Base-by-base conservation (phyloP, 768 basidiomycete species). In the Boletales sp. region DNA sequence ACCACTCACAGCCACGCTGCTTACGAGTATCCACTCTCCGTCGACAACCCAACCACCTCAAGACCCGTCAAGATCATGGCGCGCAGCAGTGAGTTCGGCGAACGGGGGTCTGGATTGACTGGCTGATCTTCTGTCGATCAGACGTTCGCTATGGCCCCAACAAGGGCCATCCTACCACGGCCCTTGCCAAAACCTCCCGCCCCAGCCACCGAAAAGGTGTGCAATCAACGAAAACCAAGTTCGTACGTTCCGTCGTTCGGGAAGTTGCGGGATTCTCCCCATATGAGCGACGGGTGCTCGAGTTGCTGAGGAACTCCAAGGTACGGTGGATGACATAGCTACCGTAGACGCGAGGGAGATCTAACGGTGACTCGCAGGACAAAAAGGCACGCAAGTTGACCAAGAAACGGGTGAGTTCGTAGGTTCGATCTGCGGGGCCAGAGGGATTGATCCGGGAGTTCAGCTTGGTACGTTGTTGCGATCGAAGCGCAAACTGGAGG, bases 341-440 rank as follows among this genome's bases (percentile, higher is more conserved):
- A 21, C 18, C 15, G 5, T 9, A n/a, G n/a, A n/a, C n/a, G 15
- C 9, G 4, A 12, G n/a, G 48, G 2, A n/a, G 19, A 51, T 28
- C 30, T 55, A 18, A 49, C 34, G 8, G 12, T 39, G 31, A 17
- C 44, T 42, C 50, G 40, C 64, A 93, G 93, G 95, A 99, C 73
- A 99, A 99, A 85, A 97, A 95, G 76, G 95, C 95, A 53, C 82
- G 93, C 72, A 98, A 98, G 79, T 78, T 98, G 80, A 94, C 94
- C 62, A 99, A 99, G 86, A 97, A 95, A 80, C 86, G 94, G 80
- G 95, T 96, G 66, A 61, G 86, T 83, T 17, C 50, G 95, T 96
- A 66, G 61, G 86, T 83, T n/a, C 50, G 18, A 33, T 21, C 17
- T 17, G n/a, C 8, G 4, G n/a, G 8, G 2, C 2, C 19, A 0